Evolutionary conservation across 148 eudicot genomes (phyloP).

Genomic region (Spergularia marina): DNA sequence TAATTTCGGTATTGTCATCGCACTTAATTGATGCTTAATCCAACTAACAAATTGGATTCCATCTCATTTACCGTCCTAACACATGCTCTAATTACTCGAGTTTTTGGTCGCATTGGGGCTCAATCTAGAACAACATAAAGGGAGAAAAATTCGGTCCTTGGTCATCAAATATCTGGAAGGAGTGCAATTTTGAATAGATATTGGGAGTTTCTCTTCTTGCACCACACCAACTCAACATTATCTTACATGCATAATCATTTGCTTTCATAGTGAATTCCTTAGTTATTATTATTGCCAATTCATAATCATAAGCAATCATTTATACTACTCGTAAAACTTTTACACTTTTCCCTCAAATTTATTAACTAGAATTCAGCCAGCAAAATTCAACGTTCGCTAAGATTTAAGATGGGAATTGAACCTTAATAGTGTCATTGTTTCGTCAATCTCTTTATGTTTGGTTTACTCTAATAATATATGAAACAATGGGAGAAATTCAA

Average conservation of each 20-base stretch:
- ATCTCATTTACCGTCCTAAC: not conserved
- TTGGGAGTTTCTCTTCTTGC: constrained; percentile 28
- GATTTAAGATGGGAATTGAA: not conserved
- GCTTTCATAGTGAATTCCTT: constrained; percentile 33
- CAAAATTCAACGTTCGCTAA: constrained; percentile 18
- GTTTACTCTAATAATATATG: no score
- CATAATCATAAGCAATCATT: constrained; percentile 27
- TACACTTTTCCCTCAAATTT: not conserved
- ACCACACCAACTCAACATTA: constrained; percentile 45
- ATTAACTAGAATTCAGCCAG: not conserved
- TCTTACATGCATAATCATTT: constrained; percentile 31
- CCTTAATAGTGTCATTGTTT: no score
- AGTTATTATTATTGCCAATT: constrained; percentile 42
- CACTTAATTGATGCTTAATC: not conserved
- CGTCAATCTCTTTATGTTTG: no score
- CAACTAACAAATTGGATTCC: no score
- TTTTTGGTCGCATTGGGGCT: not conserved
- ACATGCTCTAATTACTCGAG: not conserved
- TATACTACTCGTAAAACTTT: constrained; percentile 11
- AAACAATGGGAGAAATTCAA: no score
- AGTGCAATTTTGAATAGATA: not conserved
- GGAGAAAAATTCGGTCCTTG: not conserved
- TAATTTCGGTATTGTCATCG: no score
- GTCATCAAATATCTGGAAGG: no score
- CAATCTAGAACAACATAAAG: not conserved